A percentile compares a stretch with the other conserved stretches of the same genome.
Evolutionary conservation across 192 early-diverging fungal species (phyloP).

Genomic region (Podila epigama): DNA sequence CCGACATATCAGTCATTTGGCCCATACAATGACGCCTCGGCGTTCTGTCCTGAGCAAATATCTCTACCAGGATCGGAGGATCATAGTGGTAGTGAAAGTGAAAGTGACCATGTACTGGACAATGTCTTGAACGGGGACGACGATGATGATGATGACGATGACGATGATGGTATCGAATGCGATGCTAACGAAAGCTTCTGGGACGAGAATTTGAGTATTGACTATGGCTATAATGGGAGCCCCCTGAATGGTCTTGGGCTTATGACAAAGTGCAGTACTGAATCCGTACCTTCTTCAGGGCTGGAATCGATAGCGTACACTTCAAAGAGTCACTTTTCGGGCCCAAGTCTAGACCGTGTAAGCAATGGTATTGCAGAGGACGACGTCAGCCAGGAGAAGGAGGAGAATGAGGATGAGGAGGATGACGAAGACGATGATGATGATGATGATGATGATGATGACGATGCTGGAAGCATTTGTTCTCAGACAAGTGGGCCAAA

Average conservation of each 20-base stretch:
- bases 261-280: slow-evolving; percentile 13
- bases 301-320: not conserved
- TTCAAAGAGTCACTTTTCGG: not conserved
- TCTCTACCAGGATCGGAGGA: slow-evolving; percentile 10
- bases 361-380: not conserved
- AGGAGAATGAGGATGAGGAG: slow-evolving; percentile 6
- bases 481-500: slow-evolving; percentile 15
- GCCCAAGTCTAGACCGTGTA: not conserved
- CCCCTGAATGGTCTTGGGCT: slow-evolving; percentile 25
- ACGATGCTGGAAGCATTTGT: slow-evolving; percentile 18
- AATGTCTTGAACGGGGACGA: not conserved
- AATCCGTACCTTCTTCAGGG: not conserved
- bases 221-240: slow-evolving; percentile 36
- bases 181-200: slow-evolving; percentile 49
- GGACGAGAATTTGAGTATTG: slow-evolving; percentile 37
- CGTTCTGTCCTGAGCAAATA: not conserved
- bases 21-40: not conserved
- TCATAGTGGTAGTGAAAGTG: slow-evolving; percentile 12
- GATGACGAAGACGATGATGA: slow-evolving; percentile 10
- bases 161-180: slow-evolving; percentile 19
- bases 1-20: slow-evolving; percentile 1
- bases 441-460: slow-evolving; percentile 36
- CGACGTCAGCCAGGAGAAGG: not conserved
- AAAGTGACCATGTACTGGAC: not conserved
- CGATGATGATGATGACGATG: slow-evolving; percentile 1